Base-by-base conservation (phyloP, 768 basidiomycete species). In the Kwoniella mangroviensis region DNA sequence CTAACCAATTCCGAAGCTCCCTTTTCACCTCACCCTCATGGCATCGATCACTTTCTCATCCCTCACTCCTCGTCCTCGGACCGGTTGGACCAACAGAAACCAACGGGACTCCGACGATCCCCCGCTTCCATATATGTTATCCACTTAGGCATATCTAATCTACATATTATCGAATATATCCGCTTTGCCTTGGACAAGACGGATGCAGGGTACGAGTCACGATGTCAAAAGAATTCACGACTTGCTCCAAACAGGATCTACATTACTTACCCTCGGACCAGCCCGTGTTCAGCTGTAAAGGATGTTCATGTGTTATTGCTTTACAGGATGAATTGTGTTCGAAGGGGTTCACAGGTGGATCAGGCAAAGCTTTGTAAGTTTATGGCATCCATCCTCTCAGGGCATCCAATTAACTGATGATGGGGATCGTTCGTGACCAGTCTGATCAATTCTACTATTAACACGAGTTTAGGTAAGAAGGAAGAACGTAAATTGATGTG, bases 261-360 rank as follows among this genome's bases (percentile, higher is more conserved):
- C 78, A 79, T 70, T 63, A 72, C 26, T 17, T 79, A 11, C 76
- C 78, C 15, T 75, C 77, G 54, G 69, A 74, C 41, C 70, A 67
- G 65, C 61, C 76, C 7, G 75, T 77, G 4, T 79, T 73, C 61
- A 56, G 73, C 3, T 79, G 78, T 53, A 69, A 74, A 9, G 71
- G 66, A 6, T 79, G 78, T 60, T 77, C 76, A 4, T 65, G 68
- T 60, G 71, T 72, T 13, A 28, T 77, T 70, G 81, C 80, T 3
- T 64, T 83, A 10, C 80, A 81, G 54, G 78, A 82, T 68, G 83
- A 84, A 63, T 74, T 83, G 15, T 79, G 83, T 15, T 82, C 81
- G 11, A 82, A 82, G 49, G 79, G 82, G 0, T 84, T 84, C 62
- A 80, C 72, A 19, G 83, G 82, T 0, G 58, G 79, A 15, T 71